Percentiles rank a stretch among this genome's conserved stretches.
phyloP scores from a whole-genome alignment of 2,329 filamentous ascomycete genomes.

The Xylaria sp. region DNA sequence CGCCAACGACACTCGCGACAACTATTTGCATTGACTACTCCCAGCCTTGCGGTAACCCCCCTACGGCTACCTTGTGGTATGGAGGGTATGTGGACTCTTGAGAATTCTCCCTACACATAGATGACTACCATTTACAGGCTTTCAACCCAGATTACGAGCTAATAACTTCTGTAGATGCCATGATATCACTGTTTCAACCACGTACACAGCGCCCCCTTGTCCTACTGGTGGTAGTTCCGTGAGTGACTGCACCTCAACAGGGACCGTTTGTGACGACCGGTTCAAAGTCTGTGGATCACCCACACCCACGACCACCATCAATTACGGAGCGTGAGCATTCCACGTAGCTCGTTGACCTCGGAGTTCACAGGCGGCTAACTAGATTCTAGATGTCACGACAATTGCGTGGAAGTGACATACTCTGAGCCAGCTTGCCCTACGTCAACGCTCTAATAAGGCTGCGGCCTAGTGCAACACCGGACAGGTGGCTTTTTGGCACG shows the following conservation, averaged over 20 bases:
- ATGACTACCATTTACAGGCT: background rate
- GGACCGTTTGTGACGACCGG: conserved; percentile 35
- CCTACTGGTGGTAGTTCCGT: conserved; percentile 14
- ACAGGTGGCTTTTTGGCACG: background rate
- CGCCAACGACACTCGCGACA: conserved; percentile 8
- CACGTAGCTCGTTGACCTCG: background rate
- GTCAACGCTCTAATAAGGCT: background rate
- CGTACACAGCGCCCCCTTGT: conserved; percentile 23
- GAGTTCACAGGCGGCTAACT: background rate
- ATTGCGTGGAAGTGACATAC: conserved; percentile 20
- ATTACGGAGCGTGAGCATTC: conserved; percentile 26
- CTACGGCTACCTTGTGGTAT: conserved; percentile 29
- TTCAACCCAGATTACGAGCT: background rate
- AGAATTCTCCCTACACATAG: background rate
- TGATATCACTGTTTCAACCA: conserved; percentile 15
- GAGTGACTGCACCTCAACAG: conserved; percentile 29
- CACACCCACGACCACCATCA: conserved; percentile 28
- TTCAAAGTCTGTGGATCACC: conserved; percentile 35
- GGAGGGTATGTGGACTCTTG: conserved; percentile 21
- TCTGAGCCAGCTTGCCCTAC: conserved; percentile 26
- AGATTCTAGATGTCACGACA: conserved; percentile 22
- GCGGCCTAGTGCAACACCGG: background rate
- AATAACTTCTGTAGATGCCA: conserved; percentile 22
- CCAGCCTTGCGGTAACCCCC: conserved; percentile 33
- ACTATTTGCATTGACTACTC: conserved; percentile 34